phyloP scores from a whole-genome alignment of 2,329 filamentous ascomycete genomes.

The Metarhizium sp. region DNA sequence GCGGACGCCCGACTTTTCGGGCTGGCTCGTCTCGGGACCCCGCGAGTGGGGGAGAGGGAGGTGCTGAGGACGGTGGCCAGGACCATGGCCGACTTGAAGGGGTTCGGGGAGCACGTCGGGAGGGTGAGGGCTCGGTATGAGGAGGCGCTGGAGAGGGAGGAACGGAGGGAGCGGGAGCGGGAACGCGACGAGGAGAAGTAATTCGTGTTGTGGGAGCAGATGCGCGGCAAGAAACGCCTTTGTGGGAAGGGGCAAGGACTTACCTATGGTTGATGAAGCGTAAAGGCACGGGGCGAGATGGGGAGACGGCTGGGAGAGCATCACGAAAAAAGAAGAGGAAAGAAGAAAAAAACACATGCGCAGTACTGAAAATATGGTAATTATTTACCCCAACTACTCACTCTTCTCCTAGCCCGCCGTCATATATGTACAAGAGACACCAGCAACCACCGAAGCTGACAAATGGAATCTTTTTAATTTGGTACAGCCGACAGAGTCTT shows the following conservation, averaged over 20 bases:
- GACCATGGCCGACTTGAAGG: conserved; percentile 12
- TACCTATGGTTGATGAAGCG: too few species aligned
- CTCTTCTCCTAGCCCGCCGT: conserved; percentile 12
- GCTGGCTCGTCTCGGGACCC: conserved; percentile 2
- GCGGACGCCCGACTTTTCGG: neutral
- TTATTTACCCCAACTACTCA: conserved; percentile 14
- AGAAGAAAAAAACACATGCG: neutral
- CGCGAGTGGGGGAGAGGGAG: conserved; percentile 13
- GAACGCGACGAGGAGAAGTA: neutral
- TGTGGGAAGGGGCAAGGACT: neutral
- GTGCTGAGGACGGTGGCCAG: conserved; percentile 12
- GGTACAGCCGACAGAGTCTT: conserved; percentile 18
- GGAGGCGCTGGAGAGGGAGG: conserved; percentile 14
- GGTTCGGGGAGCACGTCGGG: conserved; percentile 16
- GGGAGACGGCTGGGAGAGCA: neutral
- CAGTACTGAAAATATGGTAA: neutral
- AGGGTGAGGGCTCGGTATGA: conserved; percentile 10
- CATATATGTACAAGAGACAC: conserved; percentile 30
- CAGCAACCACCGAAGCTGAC: conserved; percentile 18
- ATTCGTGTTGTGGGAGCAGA: neutral
- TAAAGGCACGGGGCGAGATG: neutral
- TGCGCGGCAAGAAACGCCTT: too few species aligned
- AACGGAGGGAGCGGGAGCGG: neutral
- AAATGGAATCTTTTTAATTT: conserved; percentile 26
- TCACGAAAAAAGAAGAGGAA: neutral